phyloP scores from a whole-genome alignment of 306 rosid genomes.

The Cucurbita pepo region DNA sequence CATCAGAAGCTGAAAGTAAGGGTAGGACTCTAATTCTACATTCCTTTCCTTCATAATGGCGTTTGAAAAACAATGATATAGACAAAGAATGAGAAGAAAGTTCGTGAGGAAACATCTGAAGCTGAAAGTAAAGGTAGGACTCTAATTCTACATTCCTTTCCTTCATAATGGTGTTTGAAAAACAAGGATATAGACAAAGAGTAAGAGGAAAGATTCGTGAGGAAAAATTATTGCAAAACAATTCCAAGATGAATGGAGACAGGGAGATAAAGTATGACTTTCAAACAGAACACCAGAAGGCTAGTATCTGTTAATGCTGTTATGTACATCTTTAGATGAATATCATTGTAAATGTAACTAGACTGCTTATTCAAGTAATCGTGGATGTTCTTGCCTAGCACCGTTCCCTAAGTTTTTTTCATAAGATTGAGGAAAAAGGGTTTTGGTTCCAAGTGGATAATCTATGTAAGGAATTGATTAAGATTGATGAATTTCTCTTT shows the following conservation, averaged over 20 bases:
- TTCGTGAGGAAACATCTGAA: background rate
- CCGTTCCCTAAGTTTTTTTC: background rate
- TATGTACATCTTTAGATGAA: background rate
- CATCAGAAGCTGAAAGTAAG: background rate
- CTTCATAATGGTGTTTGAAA: background rate
- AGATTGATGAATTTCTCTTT: background rate
- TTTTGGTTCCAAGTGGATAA: background rate
- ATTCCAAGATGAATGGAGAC: too few species aligned
- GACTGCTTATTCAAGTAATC: background rate
- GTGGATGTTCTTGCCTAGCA: too few species aligned
- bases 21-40: background rate
- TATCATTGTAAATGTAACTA: background rate
- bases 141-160: background rate
- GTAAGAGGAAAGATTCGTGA: background rate
- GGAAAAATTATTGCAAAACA: background rate
- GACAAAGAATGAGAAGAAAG: background rate
- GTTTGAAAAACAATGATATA: background rate
- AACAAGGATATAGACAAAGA: background rate
- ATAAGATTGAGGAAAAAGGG: background rate
- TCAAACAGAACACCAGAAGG: background rate
- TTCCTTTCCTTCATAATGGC: background rate
- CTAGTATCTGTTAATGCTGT: background rate
- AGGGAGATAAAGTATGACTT: background rate
- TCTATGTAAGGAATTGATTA: background rate
- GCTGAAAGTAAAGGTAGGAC: too few species aligned